These are phyloP conservation scores for Eremomyces bilateralis DNA, from an alignment of 495 filamentous ascomycete species.

Conservation along the genomic window DNA sequence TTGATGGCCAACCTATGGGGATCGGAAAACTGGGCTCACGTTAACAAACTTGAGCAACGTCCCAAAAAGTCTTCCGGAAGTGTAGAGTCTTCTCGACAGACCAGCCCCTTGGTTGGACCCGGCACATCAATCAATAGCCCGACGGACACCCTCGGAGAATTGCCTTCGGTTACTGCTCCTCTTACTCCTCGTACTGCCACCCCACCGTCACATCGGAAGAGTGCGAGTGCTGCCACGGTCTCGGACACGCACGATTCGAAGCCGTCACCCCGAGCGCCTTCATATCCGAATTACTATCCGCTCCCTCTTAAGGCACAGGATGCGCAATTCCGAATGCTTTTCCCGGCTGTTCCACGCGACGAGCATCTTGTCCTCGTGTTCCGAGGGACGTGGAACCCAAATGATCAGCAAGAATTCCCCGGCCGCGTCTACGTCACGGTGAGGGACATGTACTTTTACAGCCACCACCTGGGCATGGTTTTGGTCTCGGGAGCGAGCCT, in stretches of 20 bases:
- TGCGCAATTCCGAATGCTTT: constrained; percentile 77
- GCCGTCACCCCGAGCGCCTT: too few relatives aligned
- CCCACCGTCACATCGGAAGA: constrained; percentile 41
- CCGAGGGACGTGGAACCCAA: constrained; percentile 51
- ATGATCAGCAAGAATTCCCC: constrained; percentile 60
- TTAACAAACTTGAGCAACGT: constrained; percentile 41
- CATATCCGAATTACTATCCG: constrained; percentile 73
- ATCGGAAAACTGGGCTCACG: constrained; percentile 58
- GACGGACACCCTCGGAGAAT: not conserved
- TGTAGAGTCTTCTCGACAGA: too few relatives aligned
- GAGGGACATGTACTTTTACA: constrained; percentile 83
- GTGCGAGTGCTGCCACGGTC: constrained; percentile 42
- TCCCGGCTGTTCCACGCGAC: constrained; percentile 50
- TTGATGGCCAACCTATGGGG: constrained; percentile 89
- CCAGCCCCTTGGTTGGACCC: not conserved
- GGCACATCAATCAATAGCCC: constrained; percentile 3
- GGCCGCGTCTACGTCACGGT: constrained; percentile 77
- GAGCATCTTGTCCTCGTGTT: constrained; percentile 69
- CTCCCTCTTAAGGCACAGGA: constrained; percentile 67
- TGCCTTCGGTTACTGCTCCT: not conserved
- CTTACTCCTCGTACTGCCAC: constrained; percentile 5
- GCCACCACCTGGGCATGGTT: constrained; percentile 78
- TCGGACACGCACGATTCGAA: constrained; percentile 24
- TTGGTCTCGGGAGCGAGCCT: constrained; percentile 56
- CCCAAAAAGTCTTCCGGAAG: too few relatives aligned